Base-by-base conservation (phyloP, 2,329 filamentous ascomycete species). In the Hymenoscyphus infarciens region DNA sequence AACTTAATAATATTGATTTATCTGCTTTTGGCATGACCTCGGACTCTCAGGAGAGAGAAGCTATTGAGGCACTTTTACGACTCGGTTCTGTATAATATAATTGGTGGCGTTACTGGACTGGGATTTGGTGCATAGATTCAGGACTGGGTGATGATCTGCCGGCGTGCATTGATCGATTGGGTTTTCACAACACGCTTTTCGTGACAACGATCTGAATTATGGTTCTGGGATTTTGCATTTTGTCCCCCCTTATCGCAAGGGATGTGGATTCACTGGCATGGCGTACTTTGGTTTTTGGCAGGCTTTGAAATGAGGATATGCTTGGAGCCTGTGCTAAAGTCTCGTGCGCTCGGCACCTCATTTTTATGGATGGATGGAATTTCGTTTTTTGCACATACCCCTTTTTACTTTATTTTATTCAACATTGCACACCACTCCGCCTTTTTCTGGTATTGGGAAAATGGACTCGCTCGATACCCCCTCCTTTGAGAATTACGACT, bases 61-160 rank as follows among this genome's bases (percentile, higher is more conserved):
- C 91, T 61, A 85, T 93, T 67, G 90, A 92, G 76, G 91, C 90
- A 68, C 85, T 94, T 73, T 80, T 95, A 72, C 85, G 87, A 75
- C 88, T 95, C 76, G 89, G 90, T 77, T 93, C 90, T 84, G 81
- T 88, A 84, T 88, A 87, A 72, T 72, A 69, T 60, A 64, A 60
- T 60, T 60, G 62, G 61, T 62, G 70, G 71, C 68, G 69, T 72
- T 72, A 65, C 61, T 62, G 61, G 57, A 56, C 33, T 60, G 61
- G 65, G 68, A 63, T 64, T 52, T 52, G 65, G 63, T 69, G 67
- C 67, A 70, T 69, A 63, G 62, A 64, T 57, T 64, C 39, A 64
- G 68, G 42, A 62, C 61, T 66, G 63, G 64, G 57, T 61, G 59
- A 60, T 62, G 61, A 72, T 71, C 70, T 73, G 71, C 70, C 68